Base-by-base conservation (phyloP, 441 rosid species). In the Gossypium laxum region DNA sequence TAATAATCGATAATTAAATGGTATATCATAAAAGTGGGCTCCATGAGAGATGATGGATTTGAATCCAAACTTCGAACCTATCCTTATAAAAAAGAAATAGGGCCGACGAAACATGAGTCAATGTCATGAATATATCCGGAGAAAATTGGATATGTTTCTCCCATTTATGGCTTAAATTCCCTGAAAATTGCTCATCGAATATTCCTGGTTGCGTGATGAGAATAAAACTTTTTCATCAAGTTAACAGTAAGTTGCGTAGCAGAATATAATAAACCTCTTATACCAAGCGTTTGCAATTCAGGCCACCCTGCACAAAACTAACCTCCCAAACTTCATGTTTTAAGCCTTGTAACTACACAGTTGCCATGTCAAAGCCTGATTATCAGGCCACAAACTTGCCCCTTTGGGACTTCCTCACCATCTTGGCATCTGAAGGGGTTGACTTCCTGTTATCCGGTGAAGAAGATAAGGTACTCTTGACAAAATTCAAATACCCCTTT, bases 401-500 rank as follows among this genome's bases (percentile, higher is more conserved):
- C 58, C 73, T 32, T 55, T 74, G 73, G 18, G 83, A 82, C 50
- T 71, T 85, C 14, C 54, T 70, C 69, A 63, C 81, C n/a, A 56
- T 80, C 75, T 79, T 86, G 77, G 82, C 85, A 61, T 78, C 89
- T 58, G 79, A 81, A 76, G 89, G 85, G 43, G 79, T 89, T 69
- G 85, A 85, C 71, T 88, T 81, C 75, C 89, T 89, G 74, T 70
- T 83, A 60, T 87, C 95, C 11, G 77, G 51, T 73, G 77, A 83
- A 55, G 84, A 82, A 70, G 38, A 30, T 5, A 76, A 83, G 87
- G 95, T 85, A 85, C 70, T 17, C 4, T 30, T 43, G 38, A 24
- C 30, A 0, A 30, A 8, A 51, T 10, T 51, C 14, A 58, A 51
- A 6, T 51, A 51, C 21, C 74, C 26, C 26, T 14, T 50, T 28